Evolutionary conservation across 2,329 filamentous ascomycete species (phyloP), one percentile per base, ranked within the genome.

Genomic region (Beauveria scarabaeidicola): DNA sequence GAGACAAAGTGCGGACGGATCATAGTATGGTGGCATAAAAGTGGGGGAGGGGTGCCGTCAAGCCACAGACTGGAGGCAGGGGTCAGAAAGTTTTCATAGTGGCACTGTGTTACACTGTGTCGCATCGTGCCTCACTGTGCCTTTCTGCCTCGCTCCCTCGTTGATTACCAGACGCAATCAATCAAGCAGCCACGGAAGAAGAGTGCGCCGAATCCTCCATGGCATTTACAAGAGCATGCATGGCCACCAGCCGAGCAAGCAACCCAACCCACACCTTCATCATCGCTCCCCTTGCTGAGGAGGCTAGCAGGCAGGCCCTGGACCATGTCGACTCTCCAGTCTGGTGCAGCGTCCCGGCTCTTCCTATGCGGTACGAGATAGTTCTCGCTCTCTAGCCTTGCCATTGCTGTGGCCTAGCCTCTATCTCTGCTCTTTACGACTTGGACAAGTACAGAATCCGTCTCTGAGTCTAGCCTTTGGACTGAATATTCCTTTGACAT

Each of bases 361-460:
- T 32, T 43, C 38, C 46, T 58, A 58, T 58, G 40, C 55, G 25
- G 47, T 51, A 41, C 46, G 38, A 23, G 55, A 58, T 58, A 58
- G 55, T 52, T 36, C 7, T n/a, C 7, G 41, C 46, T 44, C 41
- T 32, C 21, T 40, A 19, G 15, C 44, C 23, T 15, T 8, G 50
- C 29, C 11, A 27, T 27, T 32, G 23, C 19, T 40, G 36, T 32
- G 55, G 55, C 10, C 15, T 23, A 25, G n/a, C 15, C 21, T 48
- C n/a, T 43, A 11, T 29, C 19, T 46, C n/a, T 38, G 19, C 38
- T 52, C n/a, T 25, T 32, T 7, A 17, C 10, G 38, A 50, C 27
- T 17, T 41, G 7, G 0, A 27, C 11, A 13, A 36, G 11, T 15
- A 36, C 11, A 13, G 32, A 1, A 6, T 15, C 55, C 47, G 8